Evolutionary conservation across 2,329 filamentous ascomycete genomes (phyloP).

Genomic region (Aaosphaeria pasadenensis): DNA sequence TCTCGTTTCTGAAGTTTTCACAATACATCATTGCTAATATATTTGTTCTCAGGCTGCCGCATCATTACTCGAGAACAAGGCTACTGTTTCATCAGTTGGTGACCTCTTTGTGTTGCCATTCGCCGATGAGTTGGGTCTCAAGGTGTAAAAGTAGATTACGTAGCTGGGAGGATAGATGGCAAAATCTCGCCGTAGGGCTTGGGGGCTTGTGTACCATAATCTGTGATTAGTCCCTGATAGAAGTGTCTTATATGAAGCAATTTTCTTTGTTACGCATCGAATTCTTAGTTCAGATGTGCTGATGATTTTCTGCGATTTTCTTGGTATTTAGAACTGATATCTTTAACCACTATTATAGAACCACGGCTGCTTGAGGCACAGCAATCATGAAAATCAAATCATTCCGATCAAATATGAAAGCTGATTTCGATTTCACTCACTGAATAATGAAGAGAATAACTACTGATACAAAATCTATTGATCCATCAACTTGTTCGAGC

Average conservation of each 20-base stretch:
- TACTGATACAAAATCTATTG: too few relatives aligned
- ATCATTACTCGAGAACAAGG: constrained; percentile 81
- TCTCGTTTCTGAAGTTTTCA: background rate
- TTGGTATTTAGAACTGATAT: too few relatives aligned
- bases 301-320: too few relatives aligned
- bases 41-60: constrained; percentile 68
- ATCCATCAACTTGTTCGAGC: too few relatives aligned
- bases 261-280: constrained; percentile 20
- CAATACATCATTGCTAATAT: constrained; percentile 14
- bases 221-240: constrained; percentile 41
- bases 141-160: constrained; percentile 66
- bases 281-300: too few relatives aligned
- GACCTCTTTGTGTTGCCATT: constrained; percentile 89
- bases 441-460: too few relatives aligned
- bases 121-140: constrained; percentile 89
- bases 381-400: too few relatives aligned
- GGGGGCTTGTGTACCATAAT: constrained; percentile 40
- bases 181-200: constrained; percentile 25
- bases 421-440: too few relatives aligned
- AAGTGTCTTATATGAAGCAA: constrained; percentile 35
- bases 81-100: constrained; percentile 83
- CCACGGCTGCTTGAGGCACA: too few relatives aligned
- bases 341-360: too few relatives aligned
- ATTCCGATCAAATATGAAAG: too few relatives aligned
- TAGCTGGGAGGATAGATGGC: constrained; percentile 18